Percentiles rank a stretch among this genome's conserved stretches.
These are phyloP conservation scores for Handroanthus guayacan DNA, from an alignment of 257 asterid species.

Conservation along the genomic window DNA sequence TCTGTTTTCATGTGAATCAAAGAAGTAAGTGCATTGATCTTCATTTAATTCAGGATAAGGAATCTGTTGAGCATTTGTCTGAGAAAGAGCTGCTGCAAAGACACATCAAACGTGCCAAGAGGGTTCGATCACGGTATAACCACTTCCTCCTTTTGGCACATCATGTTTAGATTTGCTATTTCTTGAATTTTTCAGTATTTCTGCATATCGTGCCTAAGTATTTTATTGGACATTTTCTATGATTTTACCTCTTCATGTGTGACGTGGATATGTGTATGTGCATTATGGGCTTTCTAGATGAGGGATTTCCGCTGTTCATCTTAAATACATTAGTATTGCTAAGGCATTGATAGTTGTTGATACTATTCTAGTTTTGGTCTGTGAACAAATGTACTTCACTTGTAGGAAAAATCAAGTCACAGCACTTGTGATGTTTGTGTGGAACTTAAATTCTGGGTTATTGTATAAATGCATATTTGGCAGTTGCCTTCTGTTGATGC, in stretches of 20 bases:
- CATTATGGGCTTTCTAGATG: slow-evolving; percentile 9
- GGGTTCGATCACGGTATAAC: slow-evolving; percentile 79
- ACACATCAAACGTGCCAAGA: slow-evolving; percentile 89
- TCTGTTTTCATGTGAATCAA: slow-evolving; percentile 4
- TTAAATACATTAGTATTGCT: not conserved
- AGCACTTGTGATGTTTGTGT: not conserved
- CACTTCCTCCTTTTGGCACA: slow-evolving; percentile 20
- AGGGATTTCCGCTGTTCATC: slow-evolving; percentile 2
- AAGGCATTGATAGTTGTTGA: not conserved
- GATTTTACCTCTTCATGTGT: slow-evolving; percentile 20
- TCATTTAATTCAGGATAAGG: slow-evolving; percentile 63
- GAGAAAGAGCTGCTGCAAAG: slow-evolving; percentile 72
- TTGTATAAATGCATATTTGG: not conserved
- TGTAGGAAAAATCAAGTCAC: not conserved
- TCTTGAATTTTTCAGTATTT: slow-evolving; percentile 2
- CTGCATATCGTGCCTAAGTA: not conserved
- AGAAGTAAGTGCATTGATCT: slow-evolving; percentile 25
- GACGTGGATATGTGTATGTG: not conserved
- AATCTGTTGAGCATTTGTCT: slow-evolving; percentile 65
- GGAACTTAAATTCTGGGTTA: slow-evolving; percentile 6
- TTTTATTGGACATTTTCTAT: not conserved
- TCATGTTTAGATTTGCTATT: slow-evolving; percentile 1
- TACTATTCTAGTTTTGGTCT: slow-evolving; percentile 15
- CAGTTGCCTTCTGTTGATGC: not conserved
- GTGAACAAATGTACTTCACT: not conserved